Base-by-base conservation (phyloP, 306 rosid species). In the Citrullus amarus region DNA sequence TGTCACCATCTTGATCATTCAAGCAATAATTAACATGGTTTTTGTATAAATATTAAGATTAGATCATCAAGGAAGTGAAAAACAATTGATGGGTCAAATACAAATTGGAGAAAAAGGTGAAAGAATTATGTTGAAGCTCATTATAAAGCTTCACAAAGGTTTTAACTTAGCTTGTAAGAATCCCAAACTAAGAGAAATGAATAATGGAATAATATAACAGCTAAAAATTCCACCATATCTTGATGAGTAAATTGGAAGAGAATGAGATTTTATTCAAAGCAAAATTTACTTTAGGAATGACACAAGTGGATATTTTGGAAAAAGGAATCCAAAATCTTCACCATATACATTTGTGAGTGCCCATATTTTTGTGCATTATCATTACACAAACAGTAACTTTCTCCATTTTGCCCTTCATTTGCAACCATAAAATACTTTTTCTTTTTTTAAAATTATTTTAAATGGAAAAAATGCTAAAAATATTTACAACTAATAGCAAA, bases 101-200 rank as follows among this genome's bases (percentile, higher is more conserved):
- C 50, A 68, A 41, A 41, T 68, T 10, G 32, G 25, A 68, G 15
- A 69, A 69, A 69, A 69, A 44, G 48, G 55, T 44, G 18, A 48
- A 43, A 71, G 76, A 70, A 57, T 46, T 44, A 44, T 9, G 12
- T 46, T 25, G 55, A 69, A 69, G 75, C n/a, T 69, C 6, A 69
- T 43, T 2, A 9, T 25, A 25, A 71, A 48, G 53, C 25, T 48
- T 72, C n/a, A 46, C 56, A 28, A 48, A 15, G 54, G 8, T 22
- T 22, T 71, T 46, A 22, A 71, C 59, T 71, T 71, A 6, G 55
- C 77, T 50, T 72, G 60, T 48, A 72, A 72, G 77, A 48, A 56
- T 71, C 32, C 22, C 59, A 71, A 48, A n/a, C 9, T 1, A 44
- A n/a, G 57, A 72, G 38, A 72, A 22, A 72, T 46, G 41, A 16